phyloP scores from a whole-genome alignment of 108 stramenopile genomes.

The Licmophora abbreviata region DNA sequence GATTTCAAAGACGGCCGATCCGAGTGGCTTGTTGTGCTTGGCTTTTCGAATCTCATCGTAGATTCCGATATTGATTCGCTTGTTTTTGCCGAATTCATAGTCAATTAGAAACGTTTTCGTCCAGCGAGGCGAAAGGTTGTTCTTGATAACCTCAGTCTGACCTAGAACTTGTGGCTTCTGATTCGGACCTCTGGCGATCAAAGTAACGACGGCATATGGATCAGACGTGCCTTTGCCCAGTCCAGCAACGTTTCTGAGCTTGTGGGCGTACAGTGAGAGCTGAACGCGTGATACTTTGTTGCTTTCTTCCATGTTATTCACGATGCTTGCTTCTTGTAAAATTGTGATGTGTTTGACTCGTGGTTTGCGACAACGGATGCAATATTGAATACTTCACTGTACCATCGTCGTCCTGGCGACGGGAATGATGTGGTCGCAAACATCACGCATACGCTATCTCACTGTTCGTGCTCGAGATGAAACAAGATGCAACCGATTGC shows the following conservation, averaged over 20 bases:
- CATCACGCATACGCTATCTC: too few species aligned
- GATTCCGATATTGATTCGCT: constrained; percentile 8
- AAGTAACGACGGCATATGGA: constrained; percentile 58
- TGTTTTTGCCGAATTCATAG: constrained; percentile 32
- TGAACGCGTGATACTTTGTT: constrained; percentile 6
- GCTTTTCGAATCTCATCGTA: constrained; percentile 8
- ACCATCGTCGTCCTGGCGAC: too few species aligned
- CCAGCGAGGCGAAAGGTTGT: constrained; percentile 37
- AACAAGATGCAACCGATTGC: too few species aligned
- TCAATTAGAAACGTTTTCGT: constrained; percentile 31
- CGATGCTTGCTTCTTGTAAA: too few species aligned
- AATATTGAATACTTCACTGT: too few species aligned
- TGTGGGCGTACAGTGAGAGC: constrained; percentile 37
- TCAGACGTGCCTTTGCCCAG: constrained; percentile 34
- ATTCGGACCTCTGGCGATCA: constrained; percentile 22
- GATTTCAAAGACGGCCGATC: constrained; percentile 22
- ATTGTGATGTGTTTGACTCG: too few species aligned
- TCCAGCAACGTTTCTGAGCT: constrained; percentile 64
- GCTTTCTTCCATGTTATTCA: not conserved
- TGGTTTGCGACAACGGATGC: too few species aligned
- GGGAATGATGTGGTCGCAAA: too few species aligned
- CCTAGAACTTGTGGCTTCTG: constrained; percentile 40
- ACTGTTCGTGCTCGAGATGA: too few species aligned
- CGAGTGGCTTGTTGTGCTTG: constrained; percentile 11
- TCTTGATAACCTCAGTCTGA: constrained; percentile 61